Base-by-base conservation (phyloP, 208 protist species). In the Wallacemonas sp. region DNA sequence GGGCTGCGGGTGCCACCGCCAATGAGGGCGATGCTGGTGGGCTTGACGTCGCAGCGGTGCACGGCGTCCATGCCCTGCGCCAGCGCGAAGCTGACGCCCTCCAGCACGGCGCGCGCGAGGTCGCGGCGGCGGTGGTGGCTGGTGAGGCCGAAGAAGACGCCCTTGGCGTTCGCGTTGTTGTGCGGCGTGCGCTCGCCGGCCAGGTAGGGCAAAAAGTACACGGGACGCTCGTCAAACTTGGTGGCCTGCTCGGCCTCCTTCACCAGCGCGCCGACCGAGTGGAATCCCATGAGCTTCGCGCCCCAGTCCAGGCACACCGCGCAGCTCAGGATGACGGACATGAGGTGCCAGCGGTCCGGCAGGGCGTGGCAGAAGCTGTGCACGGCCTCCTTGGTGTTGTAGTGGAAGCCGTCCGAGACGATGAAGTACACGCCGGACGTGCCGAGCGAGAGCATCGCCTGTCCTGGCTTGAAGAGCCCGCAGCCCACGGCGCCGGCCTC, bases 341-440 rank as follows among this genome's bases (percentile, higher is more conserved):
- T 93, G 32, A 90, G 70, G 52, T 90, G 83, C 83, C 87, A 93
- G 20, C 73, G 79, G 28, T 81, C 44, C n/a, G 81, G 84, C 29
- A 93, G 65, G 23, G 84, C 83, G 62, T 93, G 81, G 75, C 83
- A 93, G 74, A 90, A 93, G 72, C 84, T 88, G 69, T 90, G 87
- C 39, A 90, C 84, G 12, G 84, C 87, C 79, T 93, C 87, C 28
- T 77, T 70, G 18, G 81, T 89, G 72, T 93, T 90, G 70, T 65
- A 79, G 55, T 77, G 70, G 70, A 90, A 93, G 54, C 81, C 79
- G 65, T 90, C 84, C 11, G 82, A 85, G n/a, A 90, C 81, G 46
- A 90, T 80, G 57, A 93, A 91, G 63, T 91, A 93, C 45, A 93
- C 87, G 32, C 87, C 87, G n/a, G 82, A 93, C 16, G 87, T 93